Base-by-base conservation (phyloP, 176 grass and related monocot genomes). In the Eragrostis nindensis region DNA sequence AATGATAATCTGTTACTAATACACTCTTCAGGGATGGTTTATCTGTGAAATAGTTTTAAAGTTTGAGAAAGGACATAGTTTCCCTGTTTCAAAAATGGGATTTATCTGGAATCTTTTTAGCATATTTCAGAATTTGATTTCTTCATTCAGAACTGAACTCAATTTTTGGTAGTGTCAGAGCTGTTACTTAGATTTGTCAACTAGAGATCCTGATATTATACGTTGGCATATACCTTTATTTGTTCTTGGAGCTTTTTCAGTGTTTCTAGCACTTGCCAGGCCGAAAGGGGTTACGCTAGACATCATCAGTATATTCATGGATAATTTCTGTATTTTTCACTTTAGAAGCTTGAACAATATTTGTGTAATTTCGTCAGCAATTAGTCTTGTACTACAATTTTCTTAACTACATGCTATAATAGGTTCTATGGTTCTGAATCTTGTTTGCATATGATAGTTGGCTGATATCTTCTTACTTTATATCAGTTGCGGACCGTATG, bases 401-500 rank as follows among this genome's bases (percentile, higher is more conserved):
- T 55, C 17, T 46, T 69, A 2, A 36, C 4, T 36, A 36, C 32
- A 36, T 36, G 32, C 32, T 36, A 36, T 36, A 45, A 12, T 67
- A 36, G 13, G 71, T 27, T 39, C 7, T 40, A 1, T 66, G 32
- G 3, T n/a, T 18, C 50, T 83, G 39, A 5, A 40, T 32, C 68
- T 72, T 83, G 44, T 54, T 76, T 52, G 55, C 10, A 69, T 32
- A 7, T 74, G 24, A n/a, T 57, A 41, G 18, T 24, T 70, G 47
- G 63, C 83, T 84, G 70, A 83, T 77, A 79, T 83, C 10, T 80
- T 30, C 5, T 68, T 86, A 40, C 90, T 83, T 62, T 83, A 66
- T 91, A 25, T 54, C 90, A 98, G 96, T 93, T 93, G 96, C 96
- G 3, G 96, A 95, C 73, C 90, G 92, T 68, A 98, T 98, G 96